Percentiles rank a stretch among this genome's conserved stretches.
phyloP scores from a whole-genome alignment of 75 land plant genomes.

The Pinus taeda region DNA sequence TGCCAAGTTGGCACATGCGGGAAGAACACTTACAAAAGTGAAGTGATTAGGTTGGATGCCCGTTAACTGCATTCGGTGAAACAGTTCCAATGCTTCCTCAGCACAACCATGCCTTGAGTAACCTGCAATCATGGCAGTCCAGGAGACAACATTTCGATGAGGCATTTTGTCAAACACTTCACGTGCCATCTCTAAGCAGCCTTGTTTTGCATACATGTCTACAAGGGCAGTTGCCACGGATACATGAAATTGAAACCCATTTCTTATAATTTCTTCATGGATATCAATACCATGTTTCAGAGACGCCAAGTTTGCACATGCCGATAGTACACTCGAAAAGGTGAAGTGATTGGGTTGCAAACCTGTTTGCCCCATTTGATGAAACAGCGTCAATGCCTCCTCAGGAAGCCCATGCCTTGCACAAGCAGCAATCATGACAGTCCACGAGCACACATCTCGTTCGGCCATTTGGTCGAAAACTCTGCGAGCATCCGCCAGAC shows the following conservation, averaged over 20 bases:
- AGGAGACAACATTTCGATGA: constrained; percentile 38
- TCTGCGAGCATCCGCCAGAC: background rate
- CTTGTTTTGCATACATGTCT: constrained; percentile 30
- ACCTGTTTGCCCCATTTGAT: constrained; percentile 37
- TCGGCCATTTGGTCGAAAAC: constrained; percentile 37
- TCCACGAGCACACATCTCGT: constrained; percentile 23
- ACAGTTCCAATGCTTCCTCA: constrained; percentile 28
- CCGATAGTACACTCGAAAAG: constrained; percentile 38
- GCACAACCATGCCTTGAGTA: constrained; percentile 19
- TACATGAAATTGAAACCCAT: constrained; percentile 20
- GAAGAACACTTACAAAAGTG: constrained; percentile 30
- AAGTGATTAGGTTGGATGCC: constrained; percentile 35
- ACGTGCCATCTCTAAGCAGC: constrained; percentile 14
- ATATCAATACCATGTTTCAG: constrained; percentile 16
- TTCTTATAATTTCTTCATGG: constrained; percentile 23
- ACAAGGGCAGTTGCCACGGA: constrained; percentile 28
- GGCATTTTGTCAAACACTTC: constrained; percentile 43
- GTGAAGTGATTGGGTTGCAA: constrained; percentile 44
- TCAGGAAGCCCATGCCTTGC: constrained; percentile 19
- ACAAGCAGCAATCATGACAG: constrained; percentile 28
- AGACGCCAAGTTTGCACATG: constrained; percentile 28
- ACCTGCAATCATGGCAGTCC: constrained; percentile 41
- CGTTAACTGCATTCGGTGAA: constrained; percentile 18
- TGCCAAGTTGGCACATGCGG: constrained; percentile 22
- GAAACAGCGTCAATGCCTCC: constrained; percentile 28